Base-by-base conservation (phyloP, 2,329 filamentous ascomycete genomes). In the Neocucurbitaria cava region DNA sequence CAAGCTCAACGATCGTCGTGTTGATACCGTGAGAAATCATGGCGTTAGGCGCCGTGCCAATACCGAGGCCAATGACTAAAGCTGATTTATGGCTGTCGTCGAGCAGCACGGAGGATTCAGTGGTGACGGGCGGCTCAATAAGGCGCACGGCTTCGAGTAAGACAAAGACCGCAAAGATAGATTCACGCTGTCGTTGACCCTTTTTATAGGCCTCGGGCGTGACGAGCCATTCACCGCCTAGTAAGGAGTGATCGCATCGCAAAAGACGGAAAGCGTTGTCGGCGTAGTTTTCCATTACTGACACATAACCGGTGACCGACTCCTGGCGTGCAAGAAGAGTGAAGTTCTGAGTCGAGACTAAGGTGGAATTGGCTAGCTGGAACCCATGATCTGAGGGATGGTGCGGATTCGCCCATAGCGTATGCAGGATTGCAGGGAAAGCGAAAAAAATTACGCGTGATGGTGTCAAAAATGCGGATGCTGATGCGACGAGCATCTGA, bases 151-250 rank as follows among this genome's bases (percentile, higher is more conserved):
- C 92, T 75, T 99, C 95, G 1, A 99, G 85, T 83, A 96, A 96
- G 23, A 91, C 89, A 73, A 99, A 99, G n/a, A 98, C 89, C 9
- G 91, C 89, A 72, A 98, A 99, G 51, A 99, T 91, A 0, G 94
- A 92, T 76, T 99, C 95, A 10, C 86, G 85, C 17, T 92, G 79
- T 40, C 83, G 74, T 64, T 81, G 77, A 41, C 77, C 79, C 55
- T 77, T 71, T 35, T 65, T 60, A 23, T 65, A 64, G 26, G 78
- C 58, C 42, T 72, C 56, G 1, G 74, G 72, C 1, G 82, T 84
- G 72, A 88, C 75, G 11, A 89, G 83, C 94, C 94, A 99, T 76
- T 97, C 90, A 31, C 95, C 95, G 36, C 95, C 95, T 1, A 99
- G 83, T 28, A 99, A 82, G 68, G 92, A 96, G 75, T 99, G 95